Conservation (phyloP, 2,329 filamentous ascomycete species). For the Ophiosphaerella narmari region DNA sequence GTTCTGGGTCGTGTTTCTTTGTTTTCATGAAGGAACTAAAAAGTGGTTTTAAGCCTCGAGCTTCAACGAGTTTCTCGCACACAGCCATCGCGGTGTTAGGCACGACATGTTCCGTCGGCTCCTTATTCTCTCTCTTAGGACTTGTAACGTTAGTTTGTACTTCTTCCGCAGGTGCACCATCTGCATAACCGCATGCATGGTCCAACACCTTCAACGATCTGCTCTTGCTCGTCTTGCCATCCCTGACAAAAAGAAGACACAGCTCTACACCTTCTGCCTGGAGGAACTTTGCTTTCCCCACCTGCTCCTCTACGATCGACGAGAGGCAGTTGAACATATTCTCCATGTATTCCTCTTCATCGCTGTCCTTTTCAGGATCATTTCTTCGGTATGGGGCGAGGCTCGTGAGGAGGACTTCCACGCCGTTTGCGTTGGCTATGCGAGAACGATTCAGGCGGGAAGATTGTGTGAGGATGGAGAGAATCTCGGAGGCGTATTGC, state of each 20-base stretch:
- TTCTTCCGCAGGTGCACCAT: constrained; percentile 17
- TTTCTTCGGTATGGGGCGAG: constrained; percentile 82
- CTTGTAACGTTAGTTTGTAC: constrained; percentile 20
- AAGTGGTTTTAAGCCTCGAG: constrained; percentile 79
- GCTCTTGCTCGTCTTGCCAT: constrained; percentile 80
- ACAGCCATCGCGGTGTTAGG: constrained; percentile 58
- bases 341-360: constrained; percentile 94
- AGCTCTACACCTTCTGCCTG: constrained; percentile 92
- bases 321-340: constrained; percentile 89
- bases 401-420: constrained; percentile 81
- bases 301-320: constrained; percentile 74
- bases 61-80: constrained; percentile 78
- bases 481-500: constrained; percentile 89
- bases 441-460: constrained; percentile 67
- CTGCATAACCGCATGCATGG: constrained; percentile 70
- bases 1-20: constrained; percentile 71
- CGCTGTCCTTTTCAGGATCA: constrained; percentile 81
- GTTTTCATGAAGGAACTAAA: constrained; percentile 91
- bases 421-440: constrained; percentile 69
- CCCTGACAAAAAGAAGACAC: constrained; percentile 86
- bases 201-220: constrained; percentile 82
- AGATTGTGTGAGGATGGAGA: constrained; percentile 85
- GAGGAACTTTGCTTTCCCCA: constrained; percentile 79
- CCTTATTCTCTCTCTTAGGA: constrained; percentile 20
- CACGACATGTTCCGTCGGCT: constrained; percentile 1